phyloP scores from a whole-genome alignment of 805 yeast species.

The Starmerella bombicola region DNA sequence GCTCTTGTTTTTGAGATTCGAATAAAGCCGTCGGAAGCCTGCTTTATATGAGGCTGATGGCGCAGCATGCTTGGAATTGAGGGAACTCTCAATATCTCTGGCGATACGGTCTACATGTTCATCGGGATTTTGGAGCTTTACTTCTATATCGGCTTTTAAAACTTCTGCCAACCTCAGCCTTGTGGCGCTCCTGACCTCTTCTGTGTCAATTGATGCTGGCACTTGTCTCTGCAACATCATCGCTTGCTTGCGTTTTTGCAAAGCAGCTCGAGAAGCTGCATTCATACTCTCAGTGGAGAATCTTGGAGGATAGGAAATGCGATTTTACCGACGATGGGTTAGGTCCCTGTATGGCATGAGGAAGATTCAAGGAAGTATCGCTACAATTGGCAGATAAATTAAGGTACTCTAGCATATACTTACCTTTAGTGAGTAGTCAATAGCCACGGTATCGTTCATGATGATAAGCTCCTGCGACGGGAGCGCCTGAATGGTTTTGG shows the following conservation, averaged over 20 bases:
- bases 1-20: slow-evolving; percentile 24
- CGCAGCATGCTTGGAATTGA: slow-evolving; percentile 18
- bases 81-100: slow-evolving; percentile 21
- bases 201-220: slow-evolving; percentile 5
- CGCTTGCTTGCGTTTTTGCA: slow-evolving; percentile 13
- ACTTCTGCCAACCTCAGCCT: slow-evolving; percentile 13
- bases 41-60: slow-evolving; percentile 22
- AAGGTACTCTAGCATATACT: no score
- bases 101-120: slow-evolving; percentile 14
- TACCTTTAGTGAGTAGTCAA: slow-evolving; percentile 19
- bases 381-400: no score
- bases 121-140: not conserved
- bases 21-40: slow-evolving; percentile 25
- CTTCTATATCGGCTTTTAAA: slow-evolving; percentile 3
- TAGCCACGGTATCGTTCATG: slow-evolving; percentile 23
- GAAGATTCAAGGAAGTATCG: no score
- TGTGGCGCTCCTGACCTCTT: slow-evolving; percentile 17
- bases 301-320: no score
- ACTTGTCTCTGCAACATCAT: not conserved
- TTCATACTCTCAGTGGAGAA: slow-evolving; percentile 4
- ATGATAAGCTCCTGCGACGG: slow-evolving; percentile 14
- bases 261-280: slow-evolving; percentile 9
- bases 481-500: slow-evolving; percentile 17
- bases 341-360: no score
- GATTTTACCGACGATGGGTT: no score